A percentile compares a stretch with the other conserved stretches of the same genome.
These are phyloP conservation scores for Cordyceps cicadae DNA, from an alignment of 2,329 filamentous ascomycete genomes.

Conservation along the genomic window DNA sequence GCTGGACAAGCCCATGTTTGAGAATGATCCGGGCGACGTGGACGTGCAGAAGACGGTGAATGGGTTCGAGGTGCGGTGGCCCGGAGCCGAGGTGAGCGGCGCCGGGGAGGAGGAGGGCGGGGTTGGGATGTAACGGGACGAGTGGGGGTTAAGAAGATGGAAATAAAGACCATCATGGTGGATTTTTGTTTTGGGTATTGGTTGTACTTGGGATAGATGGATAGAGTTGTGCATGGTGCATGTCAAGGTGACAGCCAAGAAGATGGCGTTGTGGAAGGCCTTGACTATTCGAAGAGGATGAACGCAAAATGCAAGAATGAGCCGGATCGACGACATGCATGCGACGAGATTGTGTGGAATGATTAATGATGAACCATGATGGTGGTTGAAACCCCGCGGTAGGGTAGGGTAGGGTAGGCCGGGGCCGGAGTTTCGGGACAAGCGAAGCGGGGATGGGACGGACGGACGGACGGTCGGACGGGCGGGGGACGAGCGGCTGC, in stretches of 20 bases:
- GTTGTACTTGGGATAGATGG: neutral
- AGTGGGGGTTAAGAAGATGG: neutral
- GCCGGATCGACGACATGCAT: slow-evolving; percentile 6
- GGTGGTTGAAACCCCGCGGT: neutral
- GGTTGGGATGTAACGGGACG: neutral
- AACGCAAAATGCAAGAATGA: no score
- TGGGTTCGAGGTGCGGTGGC: slow-evolving; percentile 67
- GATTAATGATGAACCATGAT: neutral
- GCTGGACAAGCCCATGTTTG: slow-evolving; percentile 83
- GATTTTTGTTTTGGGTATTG: neutral
- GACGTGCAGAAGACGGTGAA: slow-evolving; percentile 73
- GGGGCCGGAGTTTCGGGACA: neutral
- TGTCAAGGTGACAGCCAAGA: neutral
- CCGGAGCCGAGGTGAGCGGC: slow-evolving; percentile 24
- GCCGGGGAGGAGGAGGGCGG: neutral
- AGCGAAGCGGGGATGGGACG: no score
- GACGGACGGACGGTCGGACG: neutral
- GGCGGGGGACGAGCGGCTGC: neutral
- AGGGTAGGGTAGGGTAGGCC: neutral
- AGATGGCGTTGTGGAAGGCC: neutral
- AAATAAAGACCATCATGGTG: neutral
- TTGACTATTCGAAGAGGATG: no score
- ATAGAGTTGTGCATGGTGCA: neutral
- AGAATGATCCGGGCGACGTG: slow-evolving; percentile 79
- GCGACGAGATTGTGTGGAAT: neutral